Base-by-base conservation (phyloP, 441 rosid species). In the Euphorbia schlechtendalii region DNA sequence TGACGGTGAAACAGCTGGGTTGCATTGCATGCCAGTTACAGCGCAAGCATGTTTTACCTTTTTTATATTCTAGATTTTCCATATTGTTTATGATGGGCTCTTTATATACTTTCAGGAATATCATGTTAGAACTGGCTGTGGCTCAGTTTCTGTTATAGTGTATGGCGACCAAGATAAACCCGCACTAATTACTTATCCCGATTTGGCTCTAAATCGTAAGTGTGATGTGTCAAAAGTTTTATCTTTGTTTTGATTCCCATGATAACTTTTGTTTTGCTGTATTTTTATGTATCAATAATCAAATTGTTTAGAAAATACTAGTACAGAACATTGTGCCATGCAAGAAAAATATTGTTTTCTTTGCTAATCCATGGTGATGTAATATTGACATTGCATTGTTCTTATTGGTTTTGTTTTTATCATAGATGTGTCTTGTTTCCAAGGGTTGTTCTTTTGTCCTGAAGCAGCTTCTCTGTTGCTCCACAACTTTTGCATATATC, bases 401-500 rank as follows among this genome's bases (percentile, higher is more conserved):
- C 30, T 6, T 48, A 22, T 6, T 54, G 34, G 14, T 73, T 22
- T 46, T 61, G 20, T 49, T 52, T 70, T 46, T 59, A 52, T 65
- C 51, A 66, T 84, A 92, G 98, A 92, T 77, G 73, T 82, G 75
- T 92, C 86, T 45, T 87, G 95, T 73, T 92, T 87, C 67, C 95
- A 92, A 84, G 93, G 96, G 67, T 77, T 92, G 53, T 84, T 92
- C 79, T 87, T 81, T 82, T 89, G 92, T 72, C 88, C 95, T 27
- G 96, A 92, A 75, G 92, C 93, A n/a, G 80, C 83, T 73, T 89
- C 96, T 25, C 78, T 92, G 76, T 82, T 92, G 38, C 89, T 89
- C 27, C 88, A 89, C 84, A 92, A 89, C 81, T 92, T 92, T 70
- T 89, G 98, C 81, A 80, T 87, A 69, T 92, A 89, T 74, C 98